These are phyloP conservation scores for Pyrenula aspistea DNA, from an alignment of 495 filamentous ascomycete genomes.

Conservation along the genomic window DNA sequence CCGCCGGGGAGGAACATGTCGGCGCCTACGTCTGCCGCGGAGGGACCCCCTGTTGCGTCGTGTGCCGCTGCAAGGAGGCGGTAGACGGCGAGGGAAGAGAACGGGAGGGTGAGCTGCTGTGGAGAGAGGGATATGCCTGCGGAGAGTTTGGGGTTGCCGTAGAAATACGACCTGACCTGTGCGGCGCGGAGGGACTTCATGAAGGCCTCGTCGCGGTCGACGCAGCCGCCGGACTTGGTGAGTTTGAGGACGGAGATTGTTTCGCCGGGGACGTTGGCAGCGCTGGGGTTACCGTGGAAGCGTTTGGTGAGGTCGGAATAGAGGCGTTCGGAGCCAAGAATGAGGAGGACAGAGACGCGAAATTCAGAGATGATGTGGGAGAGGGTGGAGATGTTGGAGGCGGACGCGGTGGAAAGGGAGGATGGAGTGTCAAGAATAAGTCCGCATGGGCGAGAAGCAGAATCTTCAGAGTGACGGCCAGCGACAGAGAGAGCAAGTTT, in stretches of 20 bases:
- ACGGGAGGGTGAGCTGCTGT: conserved; percentile 67
- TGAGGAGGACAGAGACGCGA: conserved; percentile 67
- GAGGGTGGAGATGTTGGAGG: conserved; percentile 51
- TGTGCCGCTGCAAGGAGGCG: conserved; percentile 35
- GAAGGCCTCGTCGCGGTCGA: conserved; percentile 65
- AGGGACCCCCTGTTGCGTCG: conserved; percentile 27
- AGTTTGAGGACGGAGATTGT: conserved; percentile 63
- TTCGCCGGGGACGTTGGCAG: conserved; percentile 38
- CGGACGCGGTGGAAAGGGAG: conserved; percentile 41
- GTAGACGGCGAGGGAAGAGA: conserved; percentile 60
- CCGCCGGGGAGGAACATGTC: conserved; percentile 37
- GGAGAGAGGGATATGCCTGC: conserved; percentile 64
- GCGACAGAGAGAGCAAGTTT: conserved; percentile 70
- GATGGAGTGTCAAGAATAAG: conserved; percentile 82
- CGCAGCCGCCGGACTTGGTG: conserved; percentile 79
- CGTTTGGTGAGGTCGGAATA: conserved; percentile 65
- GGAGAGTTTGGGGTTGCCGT: conserved; percentile 49
- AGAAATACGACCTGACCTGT: conserved; percentile 85
- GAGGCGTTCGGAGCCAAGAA: conserved; percentile 74
- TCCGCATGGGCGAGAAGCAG: conserved; percentile 54
- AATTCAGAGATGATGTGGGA: conserved; percentile 82
- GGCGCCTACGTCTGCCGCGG: conserved; percentile 30
- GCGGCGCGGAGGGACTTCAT: conserved; percentile 58
- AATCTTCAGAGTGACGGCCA: conserved; percentile 53
- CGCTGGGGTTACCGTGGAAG: conserved; percentile 53